Conservation (phyloP, 768 basidiomycete species). For the Coprinopsis sp. region DNA sequence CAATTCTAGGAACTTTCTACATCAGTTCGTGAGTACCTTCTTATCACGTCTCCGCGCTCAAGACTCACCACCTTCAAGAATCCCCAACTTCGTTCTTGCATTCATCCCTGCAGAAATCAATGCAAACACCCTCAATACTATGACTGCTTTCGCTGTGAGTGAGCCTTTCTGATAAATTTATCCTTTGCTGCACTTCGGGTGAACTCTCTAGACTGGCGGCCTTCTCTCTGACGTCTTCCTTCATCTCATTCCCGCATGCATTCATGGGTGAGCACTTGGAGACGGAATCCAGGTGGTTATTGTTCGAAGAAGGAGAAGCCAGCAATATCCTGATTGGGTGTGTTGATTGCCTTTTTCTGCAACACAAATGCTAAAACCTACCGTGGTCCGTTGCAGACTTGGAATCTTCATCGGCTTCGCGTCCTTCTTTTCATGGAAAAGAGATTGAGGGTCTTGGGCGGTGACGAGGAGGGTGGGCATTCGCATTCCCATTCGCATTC, state of each 20-base stretch:
- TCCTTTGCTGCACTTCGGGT: slow-evolving; percentile 9
- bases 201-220: slow-evolving; percentile 64
- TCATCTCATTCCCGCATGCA: slow-evolving; percentile 85
- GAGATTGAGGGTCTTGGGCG: slow-evolving; percentile 73
- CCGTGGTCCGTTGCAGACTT: slow-evolving; percentile 37
- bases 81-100: slow-evolving; percentile 92
- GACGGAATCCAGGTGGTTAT: slow-evolving; percentile 71
- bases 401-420: slow-evolving; percentile 86
- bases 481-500: slow-evolving; percentile 61
- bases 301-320: slow-evolving; percentile 87
- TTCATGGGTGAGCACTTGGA: slow-evolving; percentile 85
- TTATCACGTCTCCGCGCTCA: slow-evolving; percentile 5
- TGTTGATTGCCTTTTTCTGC: slow-evolving; percentile 6
- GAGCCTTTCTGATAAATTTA: slow-evolving; percentile 1
- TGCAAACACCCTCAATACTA: slow-evolving; percentile 80
- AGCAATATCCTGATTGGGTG: slow-evolving; percentile 90
- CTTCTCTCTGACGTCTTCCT: slow-evolving; percentile 91
- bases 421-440: slow-evolving; percentile 94
- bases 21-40: slow-evolving; percentile 79
- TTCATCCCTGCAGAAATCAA: slow-evolving; percentile 90
- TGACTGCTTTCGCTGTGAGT: slow-evolving; percentile 89
- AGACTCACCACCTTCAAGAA: slow-evolving; percentile 36
- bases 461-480: slow-evolving; percentile 47
- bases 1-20: slow-evolving; percentile 89
- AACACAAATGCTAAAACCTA: neutral